phyloP scores from a whole-genome alignment of 768 basidiomycete genomes.

The Suillus tomentosus region DNA sequence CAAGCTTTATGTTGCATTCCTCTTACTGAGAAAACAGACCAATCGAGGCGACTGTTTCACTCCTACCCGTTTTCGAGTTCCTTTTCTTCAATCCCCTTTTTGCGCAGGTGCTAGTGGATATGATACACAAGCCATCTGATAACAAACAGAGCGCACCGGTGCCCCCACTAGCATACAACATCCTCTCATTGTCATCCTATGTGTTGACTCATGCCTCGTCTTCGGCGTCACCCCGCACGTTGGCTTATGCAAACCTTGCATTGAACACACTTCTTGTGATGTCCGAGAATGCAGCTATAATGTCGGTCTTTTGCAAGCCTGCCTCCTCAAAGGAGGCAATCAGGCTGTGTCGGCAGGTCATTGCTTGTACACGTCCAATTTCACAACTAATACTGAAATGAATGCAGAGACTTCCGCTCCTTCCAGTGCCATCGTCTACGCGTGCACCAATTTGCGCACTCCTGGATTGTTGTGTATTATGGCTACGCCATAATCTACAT shows the following conservation, averaged over 20 bases:
- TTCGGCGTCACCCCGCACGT: conserved; percentile 54
- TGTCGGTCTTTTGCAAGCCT: conserved; percentile 48
- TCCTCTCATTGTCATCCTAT: conserved; percentile 65
- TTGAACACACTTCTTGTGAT: conserved; percentile 54
- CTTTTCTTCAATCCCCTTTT: conserved; percentile 53
- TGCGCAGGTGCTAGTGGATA: conserved; percentile 45
- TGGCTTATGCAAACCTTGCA: conserved; percentile 61
- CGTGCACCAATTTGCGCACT: conserved; percentile 57
- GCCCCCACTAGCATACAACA: conserved; percentile 45
- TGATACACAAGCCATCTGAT: conserved; percentile 23
- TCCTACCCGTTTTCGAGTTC: conserved; percentile 66
- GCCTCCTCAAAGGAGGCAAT: conserved; percentile 37
- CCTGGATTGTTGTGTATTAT: conserved; percentile 69
- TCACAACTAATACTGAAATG: conserved; percentile 9
- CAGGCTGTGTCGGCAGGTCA: conserved; percentile 65
- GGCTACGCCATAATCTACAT: conserved; percentile 71
- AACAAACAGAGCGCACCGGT: conserved; percentile 17
- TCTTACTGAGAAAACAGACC: conserved; percentile 46
- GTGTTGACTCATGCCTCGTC: conserved; percentile 69
- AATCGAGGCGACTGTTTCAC: conserved; percentile 56
- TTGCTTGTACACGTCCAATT: conserved; percentile 13
- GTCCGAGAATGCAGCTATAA: conserved; percentile 49
- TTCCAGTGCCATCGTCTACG: conserved; percentile 42
- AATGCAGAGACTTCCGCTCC: conserved; percentile 50
- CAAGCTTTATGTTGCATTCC: not conserved